phyloP scores from a whole-genome alignment of 345 rosid genomes.

The Excoecaria agallocha region DNA sequence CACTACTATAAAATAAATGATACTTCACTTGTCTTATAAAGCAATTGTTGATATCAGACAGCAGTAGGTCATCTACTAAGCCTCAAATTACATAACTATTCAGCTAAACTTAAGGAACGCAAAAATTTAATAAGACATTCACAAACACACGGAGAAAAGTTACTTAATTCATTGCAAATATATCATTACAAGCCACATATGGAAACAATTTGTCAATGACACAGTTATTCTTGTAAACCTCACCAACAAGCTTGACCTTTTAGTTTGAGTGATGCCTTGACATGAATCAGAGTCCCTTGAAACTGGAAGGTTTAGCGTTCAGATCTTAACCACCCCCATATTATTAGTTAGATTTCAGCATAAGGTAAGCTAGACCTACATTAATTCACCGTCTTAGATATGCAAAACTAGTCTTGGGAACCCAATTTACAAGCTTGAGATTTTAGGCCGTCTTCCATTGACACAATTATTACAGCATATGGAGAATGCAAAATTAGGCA shows the following conservation, averaged over 20 bases:
- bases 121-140: background rate
- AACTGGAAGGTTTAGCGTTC: too few species aligned
- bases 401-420: background rate
- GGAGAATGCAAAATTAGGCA: background rate
- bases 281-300: too few species aligned
- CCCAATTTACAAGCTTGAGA: background rate
- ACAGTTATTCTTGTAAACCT: too few species aligned
- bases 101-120: background rate
- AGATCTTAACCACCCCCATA: too few species aligned
- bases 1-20: background rate
- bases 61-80: background rate
- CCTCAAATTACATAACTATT: background rate
- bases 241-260: too few species aligned
- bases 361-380: too few species aligned
- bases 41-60: background rate
- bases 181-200: background rate
- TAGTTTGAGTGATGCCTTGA: too few species aligned
- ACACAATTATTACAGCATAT: background rate
- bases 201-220: too few species aligned
- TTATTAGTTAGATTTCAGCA: too few species aligned
- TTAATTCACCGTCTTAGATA: background rate
- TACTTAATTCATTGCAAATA: background rate
- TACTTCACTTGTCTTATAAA: background rate
- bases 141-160: background rate
- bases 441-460: background rate